These are phyloP conservation scores for Heritiera fomes DNA, from an alignment of 345 rosid species.

Conservation along the genomic window DNA sequence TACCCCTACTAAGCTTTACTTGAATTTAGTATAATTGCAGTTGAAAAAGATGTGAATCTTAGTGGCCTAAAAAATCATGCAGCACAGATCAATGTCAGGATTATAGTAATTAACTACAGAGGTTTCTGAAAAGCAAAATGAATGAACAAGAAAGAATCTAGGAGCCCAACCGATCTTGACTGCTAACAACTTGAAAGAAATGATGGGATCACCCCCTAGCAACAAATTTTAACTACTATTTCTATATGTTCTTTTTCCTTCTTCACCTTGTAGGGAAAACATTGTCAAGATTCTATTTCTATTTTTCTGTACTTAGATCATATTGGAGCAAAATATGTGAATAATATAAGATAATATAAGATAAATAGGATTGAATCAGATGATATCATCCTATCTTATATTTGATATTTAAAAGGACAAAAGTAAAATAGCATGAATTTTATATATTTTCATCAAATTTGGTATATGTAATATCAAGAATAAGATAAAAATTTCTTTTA, in stretches of 20 bases:
- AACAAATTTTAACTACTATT: neutral
- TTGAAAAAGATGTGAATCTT: neutral
- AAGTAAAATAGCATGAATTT: too few relatives aligned
- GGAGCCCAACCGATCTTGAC: neutral
- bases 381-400: too few relatives aligned
- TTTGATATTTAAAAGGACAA: too few relatives aligned
- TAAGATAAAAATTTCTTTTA: too few relatives aligned
- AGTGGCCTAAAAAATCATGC: neutral
- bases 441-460: too few relatives aligned
- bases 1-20: neutral
- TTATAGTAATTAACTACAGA: neutral
- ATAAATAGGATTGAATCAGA: too few relatives aligned
- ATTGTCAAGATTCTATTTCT: neutral
- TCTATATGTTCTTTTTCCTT: neutral
- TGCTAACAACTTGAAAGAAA: neutral
- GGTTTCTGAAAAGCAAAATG: neutral
- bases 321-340: too few relatives aligned
- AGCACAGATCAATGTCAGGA: slow-evolving; percentile 4
- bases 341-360: too few relatives aligned
- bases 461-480: too few relatives aligned
- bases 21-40: neutral
- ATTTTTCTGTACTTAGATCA: too few relatives aligned
- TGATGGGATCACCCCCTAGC: neutral
- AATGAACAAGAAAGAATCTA: neutral
- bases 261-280: neutral